A percentile compares a stretch with the other conserved stretches of the same genome.
Conservation (phyloP, 495 filamentous ascomycete genomes). For the Rusavskia elegans region DNA sequence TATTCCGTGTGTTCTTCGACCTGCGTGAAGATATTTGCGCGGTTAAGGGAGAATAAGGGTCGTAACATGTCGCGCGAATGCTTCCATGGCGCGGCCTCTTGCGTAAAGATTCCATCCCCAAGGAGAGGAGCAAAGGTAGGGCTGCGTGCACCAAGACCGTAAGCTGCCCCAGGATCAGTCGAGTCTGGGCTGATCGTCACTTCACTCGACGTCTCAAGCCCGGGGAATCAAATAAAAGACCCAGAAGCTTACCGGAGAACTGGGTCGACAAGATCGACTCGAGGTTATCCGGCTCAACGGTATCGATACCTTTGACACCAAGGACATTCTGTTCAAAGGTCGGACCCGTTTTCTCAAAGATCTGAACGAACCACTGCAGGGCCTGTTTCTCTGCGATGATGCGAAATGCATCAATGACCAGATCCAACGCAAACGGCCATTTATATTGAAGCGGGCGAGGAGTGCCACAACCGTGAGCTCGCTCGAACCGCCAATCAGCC, state of each 20-base stretch:
- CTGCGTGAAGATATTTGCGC: constrained; percentile 38
- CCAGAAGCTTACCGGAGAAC: constrained; percentile 17
- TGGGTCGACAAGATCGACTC: constrained; percentile 23
- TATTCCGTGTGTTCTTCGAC: constrained; percentile 18
- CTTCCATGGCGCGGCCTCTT: constrained; percentile 19
- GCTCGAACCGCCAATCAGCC: not conserved
- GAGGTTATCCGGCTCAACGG: constrained; percentile 26
- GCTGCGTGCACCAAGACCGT: constrained; percentile 17
- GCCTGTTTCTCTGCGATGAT: not conserved
- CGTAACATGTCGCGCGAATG: constrained; percentile 27
- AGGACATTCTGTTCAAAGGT: constrained; percentile 4
- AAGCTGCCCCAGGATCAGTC: constrained; percentile 4
- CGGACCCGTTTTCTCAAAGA: not conserved
- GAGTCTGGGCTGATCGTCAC: not conserved
- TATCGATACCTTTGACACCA: constrained; percentile 6
- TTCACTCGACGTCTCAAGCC: too few relatives aligned
- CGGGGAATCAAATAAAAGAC: too few relatives aligned
- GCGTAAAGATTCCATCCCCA: constrained; percentile 32
- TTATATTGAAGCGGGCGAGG: not conserved
- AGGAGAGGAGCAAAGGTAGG: constrained; percentile 18
- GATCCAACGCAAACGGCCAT: not conserved
- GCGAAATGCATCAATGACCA: not conserved
- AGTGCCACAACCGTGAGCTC: not conserved
- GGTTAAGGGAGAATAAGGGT: constrained; percentile 28
- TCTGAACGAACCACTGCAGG: not conserved